Conservation (phyloP, 306 rosid genomes). For the Malus fusca region DNA sequence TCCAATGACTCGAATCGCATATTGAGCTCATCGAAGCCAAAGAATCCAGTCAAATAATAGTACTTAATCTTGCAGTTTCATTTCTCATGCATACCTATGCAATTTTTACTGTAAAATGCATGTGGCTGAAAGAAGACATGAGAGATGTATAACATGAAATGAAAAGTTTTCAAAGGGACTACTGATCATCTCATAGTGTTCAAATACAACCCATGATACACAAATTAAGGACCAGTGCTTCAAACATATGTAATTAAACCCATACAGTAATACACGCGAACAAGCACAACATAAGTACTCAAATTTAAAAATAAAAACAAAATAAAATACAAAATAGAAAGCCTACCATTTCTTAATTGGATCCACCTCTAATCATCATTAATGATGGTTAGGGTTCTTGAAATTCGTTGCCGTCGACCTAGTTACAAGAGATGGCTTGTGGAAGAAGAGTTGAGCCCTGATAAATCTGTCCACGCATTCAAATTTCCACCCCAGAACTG, state of each 20-base stretch:
- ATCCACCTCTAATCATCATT: neutral
- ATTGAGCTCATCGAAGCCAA: neutral
- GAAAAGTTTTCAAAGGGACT: neutral
- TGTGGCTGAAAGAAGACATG: neutral
- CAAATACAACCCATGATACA: neutral
- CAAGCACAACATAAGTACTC: neutral
- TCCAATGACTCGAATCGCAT: neutral
- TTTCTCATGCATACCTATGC: neutral
- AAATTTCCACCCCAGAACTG: constrained; percentile 27
- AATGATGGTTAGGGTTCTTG: neutral
- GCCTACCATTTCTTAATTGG: neutral
- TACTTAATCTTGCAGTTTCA: neutral
- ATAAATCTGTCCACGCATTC: constrained; percentile 56
- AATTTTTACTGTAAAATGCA: neutral
- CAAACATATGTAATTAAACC: neutral
- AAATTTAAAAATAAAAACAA: neutral
- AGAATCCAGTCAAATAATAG: neutral
- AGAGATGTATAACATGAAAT: neutral
- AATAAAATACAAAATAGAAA: neutral
- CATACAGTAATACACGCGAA: neutral
- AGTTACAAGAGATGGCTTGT: constrained; percentile 43
- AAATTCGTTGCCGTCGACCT: neutral
- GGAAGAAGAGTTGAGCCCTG: constrained; percentile 63
- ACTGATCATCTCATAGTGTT: neutral
- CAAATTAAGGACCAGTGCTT: neutral